Percentiles rank a stretch among this genome's conserved stretches.
Evolutionary conservation across 1,284 basidiomycete species (phyloP).

Genomic region (Ceratobasidium sp.): DNA sequence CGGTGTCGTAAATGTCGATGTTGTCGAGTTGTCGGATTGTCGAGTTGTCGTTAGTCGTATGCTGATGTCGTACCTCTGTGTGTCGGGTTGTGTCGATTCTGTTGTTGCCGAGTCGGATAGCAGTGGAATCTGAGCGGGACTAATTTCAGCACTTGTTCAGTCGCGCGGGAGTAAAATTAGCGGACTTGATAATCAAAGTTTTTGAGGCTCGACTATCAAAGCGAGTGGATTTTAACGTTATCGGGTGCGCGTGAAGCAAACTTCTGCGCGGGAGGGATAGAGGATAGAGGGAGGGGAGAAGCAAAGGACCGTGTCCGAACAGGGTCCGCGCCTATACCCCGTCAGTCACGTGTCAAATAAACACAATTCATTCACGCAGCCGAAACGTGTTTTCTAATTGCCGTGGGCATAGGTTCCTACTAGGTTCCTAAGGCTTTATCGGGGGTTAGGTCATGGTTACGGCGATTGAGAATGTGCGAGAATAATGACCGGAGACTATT

Average conservation of each 20-base stretch:
- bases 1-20: slow-evolving; percentile 1
- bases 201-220: slow-evolving; percentile 1
- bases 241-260: slow-evolving; percentile 19
- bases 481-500: too few relatives aligned
- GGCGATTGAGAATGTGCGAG: too few relatives aligned
- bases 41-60: slow-evolving; percentile 31
- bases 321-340: slow-evolving; percentile 20
- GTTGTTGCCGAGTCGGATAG: slow-evolving; percentile 37
- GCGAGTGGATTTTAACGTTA: slow-evolving; percentile 25
- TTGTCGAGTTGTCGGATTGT: slow-evolving; percentile 23
- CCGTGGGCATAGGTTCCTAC: too few relatives aligned
- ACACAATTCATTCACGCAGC: not conserved
- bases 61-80: slow-evolving; percentile 38
- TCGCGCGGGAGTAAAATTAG: not conserved
- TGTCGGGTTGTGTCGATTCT: slow-evolving; percentile 37
- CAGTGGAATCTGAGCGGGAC: slow-evolving; percentile 27
- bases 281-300: slow-evolving; percentile 4
- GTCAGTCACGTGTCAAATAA: slow-evolving; percentile 15
- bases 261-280: slow-evolving; percentile 8
- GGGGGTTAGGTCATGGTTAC: too few relatives aligned
- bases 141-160: slow-evolving; percentile 24
- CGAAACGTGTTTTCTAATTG: not conserved
- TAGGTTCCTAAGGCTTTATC: too few relatives aligned
- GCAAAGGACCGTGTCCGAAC: not conserved
- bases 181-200: slow-evolving; percentile 23